Evolutionary conservation across 352 stramenopile genomes (phyloP).

Genomic region (Globisporangium spiculum): DNA sequence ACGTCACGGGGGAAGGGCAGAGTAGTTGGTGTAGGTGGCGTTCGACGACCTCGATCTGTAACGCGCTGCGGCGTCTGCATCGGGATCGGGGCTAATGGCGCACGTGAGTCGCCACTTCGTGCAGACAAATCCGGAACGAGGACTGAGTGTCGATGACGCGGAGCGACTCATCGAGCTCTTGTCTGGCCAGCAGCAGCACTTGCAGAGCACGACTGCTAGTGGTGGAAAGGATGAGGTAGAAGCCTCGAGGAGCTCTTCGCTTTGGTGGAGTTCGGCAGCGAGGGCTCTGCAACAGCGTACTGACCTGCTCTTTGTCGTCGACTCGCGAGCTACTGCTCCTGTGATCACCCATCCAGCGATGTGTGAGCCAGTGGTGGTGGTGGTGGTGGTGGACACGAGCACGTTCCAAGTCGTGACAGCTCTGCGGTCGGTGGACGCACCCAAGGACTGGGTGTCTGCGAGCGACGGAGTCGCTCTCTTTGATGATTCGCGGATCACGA

Average conservation of each 20-base stretch:
- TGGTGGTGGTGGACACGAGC: background rate
- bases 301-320: background rate
- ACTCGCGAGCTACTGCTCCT: background rate
- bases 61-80: background rate
- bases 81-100: background rate
- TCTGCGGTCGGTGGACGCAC: background rate
- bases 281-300: background rate
- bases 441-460: background rate
- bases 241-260: too few relatives aligned
- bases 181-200: background rate
- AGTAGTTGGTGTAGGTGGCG: background rate
- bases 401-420: background rate
- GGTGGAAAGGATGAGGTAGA: too few relatives aligned
- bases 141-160: background rate
- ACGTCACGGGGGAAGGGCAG: too few relatives aligned
- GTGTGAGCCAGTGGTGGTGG: too few relatives aligned
- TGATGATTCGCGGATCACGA: background rate
- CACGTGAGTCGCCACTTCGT: background rate
- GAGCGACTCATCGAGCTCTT: constrained; percentile 3
- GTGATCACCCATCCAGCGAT: background rate
- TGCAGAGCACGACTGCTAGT: too few relatives aligned
- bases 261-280: too few relatives aligned
- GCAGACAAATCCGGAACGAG: background rate
- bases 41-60: background rate
- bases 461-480: background rate